Percentiles rank a stretch among this genome's conserved stretches.
phyloP scores from a whole-genome alignment of 2,329 filamentous ascomycete species.

The Plenodomus tracheiphilus region DNA sequence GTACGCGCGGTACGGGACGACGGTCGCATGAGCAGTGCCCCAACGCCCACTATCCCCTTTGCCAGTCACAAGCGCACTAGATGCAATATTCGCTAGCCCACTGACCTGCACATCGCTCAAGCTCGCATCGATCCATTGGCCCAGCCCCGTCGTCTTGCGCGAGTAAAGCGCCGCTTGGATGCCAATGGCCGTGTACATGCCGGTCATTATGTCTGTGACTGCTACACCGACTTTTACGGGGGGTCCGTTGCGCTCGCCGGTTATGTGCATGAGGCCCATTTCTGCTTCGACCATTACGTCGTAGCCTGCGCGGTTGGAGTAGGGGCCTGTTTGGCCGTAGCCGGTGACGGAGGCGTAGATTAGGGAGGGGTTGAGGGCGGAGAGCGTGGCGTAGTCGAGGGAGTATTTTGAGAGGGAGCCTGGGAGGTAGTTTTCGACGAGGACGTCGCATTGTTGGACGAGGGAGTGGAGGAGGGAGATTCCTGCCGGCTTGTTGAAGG shows the following conservation, averaged over 20 bases:
- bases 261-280: constrained; percentile 98
- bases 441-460: constrained; percentile 79
- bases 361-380: constrained; percentile 77
- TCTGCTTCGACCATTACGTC: constrained; percentile 99
- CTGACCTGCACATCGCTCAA: constrained; percentile 94
- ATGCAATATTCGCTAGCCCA: constrained; percentile 88
- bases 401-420: constrained; percentile 84
- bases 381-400: constrained; percentile 82
- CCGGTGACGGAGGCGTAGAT: constrained; percentile 97
- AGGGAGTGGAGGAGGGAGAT: constrained; percentile 85
- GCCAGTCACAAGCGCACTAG: constrained; percentile 83
- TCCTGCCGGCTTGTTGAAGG: constrained; percentile 82
- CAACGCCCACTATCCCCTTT: constrained; percentile 85
- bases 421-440: constrained; percentile 96
- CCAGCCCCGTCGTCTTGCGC: constrained; percentile 73
- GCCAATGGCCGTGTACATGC: constrained; percentile 89
- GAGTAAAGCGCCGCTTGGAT: constrained; percentile 88
- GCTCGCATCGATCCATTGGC: constrained; percentile 89
- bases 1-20: constrained; percentile 90
- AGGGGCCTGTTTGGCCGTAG: constrained; percentile 93
- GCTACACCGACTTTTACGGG: constrained; percentile 98
- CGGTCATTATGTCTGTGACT: constrained; percentile 93
- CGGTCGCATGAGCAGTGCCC: constrained; percentile 95
- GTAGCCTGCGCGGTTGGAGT: constrained; percentile 84
- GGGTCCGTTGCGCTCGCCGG: constrained; percentile 80